Evolutionary conservation across 2,329 filamentous ascomycete genomes (phyloP), one percentile per base, ranked within the genome.

Genomic region (Talaromyces amestolkiae): DNA sequence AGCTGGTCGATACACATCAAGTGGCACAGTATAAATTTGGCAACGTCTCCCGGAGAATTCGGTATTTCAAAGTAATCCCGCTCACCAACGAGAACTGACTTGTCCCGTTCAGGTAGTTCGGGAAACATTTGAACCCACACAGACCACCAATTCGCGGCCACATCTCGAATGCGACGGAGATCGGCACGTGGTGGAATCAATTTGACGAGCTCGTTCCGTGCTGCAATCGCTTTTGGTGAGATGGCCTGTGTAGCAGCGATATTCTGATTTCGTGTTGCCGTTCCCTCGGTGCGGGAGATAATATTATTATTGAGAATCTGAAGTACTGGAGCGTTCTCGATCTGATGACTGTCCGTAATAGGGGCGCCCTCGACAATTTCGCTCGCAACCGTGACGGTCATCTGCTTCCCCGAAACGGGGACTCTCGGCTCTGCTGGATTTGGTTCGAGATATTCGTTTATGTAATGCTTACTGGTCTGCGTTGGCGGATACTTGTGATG

Each of bases 21-120:
- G 64, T 81, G 70, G 73, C 81, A 80, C 68, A 85, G 67, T 11
- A 82, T 68, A 11, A 77, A 76, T 66, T 81, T 83, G 8, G 74
- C 78, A 8, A 80, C 69, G 67, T 79, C 73, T 39, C 75, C 73
- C 0, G 78, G 69, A 74, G 76, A 68, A 66, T 79, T 70, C 17
- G 68, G 66, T 24, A 58, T 62, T 56, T 69, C 66, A 45, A 54
- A 63, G 9, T 41, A 53, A 22, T 58, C 61, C 17, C 51, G 58
- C 11, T 59, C 62, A 13, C 60, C 53, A 8, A 65, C 58, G 6
- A 70, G 51, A 65, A 47, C 60, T 58, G 66, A 63, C 71, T 63
- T 33, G 67, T 69, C 59, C 19, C 33, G 51, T 8, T 66, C 63
- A 58, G 61, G 64, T 24, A 78, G 69, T 37, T 76, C 74, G 9